Conservation (phyloP, 2,329 filamentous ascomycete genomes). For the Phaeosphaeriaceae sp. region DNA sequence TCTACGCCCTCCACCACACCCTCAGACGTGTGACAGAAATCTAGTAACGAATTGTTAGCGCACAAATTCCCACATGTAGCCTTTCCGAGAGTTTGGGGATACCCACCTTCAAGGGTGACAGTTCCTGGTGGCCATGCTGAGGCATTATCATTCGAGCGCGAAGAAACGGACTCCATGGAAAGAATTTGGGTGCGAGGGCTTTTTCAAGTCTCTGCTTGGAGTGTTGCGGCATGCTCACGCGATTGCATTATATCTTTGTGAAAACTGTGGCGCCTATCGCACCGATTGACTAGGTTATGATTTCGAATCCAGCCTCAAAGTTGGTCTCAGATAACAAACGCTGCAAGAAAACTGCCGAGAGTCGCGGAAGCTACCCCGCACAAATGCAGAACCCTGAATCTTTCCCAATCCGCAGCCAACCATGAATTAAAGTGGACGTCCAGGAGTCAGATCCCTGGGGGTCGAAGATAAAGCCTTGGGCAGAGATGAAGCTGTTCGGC, state of each 20-base stretch:
- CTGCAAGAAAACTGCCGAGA: not conserved
- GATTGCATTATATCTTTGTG: not conserved
- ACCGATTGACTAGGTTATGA: not conserved
- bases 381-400: not conserved
- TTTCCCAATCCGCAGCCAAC: not conserved
- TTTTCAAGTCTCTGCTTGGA: not conserved
- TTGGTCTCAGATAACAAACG: not conserved
- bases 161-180: not conserved
- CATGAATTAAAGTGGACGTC: not conserved
- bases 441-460: not conserved
- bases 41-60: not conserved
- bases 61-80: not conserved
- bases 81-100: not conserved
- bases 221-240: not conserved
- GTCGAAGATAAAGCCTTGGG: too few species aligned
- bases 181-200: not conserved
- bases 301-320: not conserved
- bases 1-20: conserved; percentile 6
- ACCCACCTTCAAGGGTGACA: conserved; percentile 15
- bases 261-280: not conserved
- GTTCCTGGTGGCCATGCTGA: conserved; percentile 16
- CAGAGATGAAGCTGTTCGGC: not conserved
- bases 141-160: not conserved
- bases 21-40: conserved; percentile 7
- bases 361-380: not conserved